These are phyloP conservation scores for Logfia minima DNA, from an alignment of 129 eudicot species.

Conservation along the genomic window DNA sequence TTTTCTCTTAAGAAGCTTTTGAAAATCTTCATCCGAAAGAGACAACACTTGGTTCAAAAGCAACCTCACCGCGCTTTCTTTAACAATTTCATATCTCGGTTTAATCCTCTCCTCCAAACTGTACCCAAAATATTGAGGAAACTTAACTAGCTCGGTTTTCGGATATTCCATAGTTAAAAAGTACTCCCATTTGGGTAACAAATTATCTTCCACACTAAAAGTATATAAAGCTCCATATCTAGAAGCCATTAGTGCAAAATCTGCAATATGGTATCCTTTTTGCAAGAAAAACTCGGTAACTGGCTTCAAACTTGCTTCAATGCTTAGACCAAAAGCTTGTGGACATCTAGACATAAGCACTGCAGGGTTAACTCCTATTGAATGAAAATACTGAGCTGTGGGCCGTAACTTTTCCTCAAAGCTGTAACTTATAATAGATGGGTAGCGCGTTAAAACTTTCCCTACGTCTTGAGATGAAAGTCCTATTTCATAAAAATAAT, in stretches of 20 bases:
- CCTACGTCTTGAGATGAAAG: constrained; percentile 68
- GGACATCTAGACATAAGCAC: constrained; percentile 61
- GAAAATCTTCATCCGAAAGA: constrained; percentile 56
- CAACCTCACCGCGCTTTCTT: constrained; percentile 61
- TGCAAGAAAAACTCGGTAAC: constrained; percentile 69
- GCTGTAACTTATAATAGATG: constrained; percentile 78
- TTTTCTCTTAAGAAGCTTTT: constrained; percentile 61
- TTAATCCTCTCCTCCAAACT: constrained; percentile 84
- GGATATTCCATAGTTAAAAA: constrained; percentile 71
- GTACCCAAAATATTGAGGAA: constrained; percentile 87
- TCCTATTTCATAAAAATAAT: constrained; percentile 78
- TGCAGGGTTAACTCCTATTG: constrained; percentile 62
- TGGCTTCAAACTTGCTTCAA: constrained; percentile 78
- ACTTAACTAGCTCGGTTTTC: constrained; percentile 63
- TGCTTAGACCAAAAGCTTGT: constrained; percentile 79
- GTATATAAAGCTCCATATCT: constrained; percentile 70
- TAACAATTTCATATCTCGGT: constrained; percentile 65
- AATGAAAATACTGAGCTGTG: constrained; percentile 62
- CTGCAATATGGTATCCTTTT: constrained; percentile 63
- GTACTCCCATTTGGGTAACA: constrained; percentile 87
- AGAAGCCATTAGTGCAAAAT: constrained; percentile 63
- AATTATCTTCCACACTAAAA: constrained; percentile 47
- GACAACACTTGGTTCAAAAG: constrained; percentile 74
- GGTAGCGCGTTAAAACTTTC: constrained; percentile 78
- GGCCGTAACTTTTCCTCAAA: constrained; percentile 82